A percentile compares a stretch with the other conserved stretches of the same genome.
phyloP scores from a whole-genome alignment of 208 protist species.

The Acanthamoeba healyi region DNA sequence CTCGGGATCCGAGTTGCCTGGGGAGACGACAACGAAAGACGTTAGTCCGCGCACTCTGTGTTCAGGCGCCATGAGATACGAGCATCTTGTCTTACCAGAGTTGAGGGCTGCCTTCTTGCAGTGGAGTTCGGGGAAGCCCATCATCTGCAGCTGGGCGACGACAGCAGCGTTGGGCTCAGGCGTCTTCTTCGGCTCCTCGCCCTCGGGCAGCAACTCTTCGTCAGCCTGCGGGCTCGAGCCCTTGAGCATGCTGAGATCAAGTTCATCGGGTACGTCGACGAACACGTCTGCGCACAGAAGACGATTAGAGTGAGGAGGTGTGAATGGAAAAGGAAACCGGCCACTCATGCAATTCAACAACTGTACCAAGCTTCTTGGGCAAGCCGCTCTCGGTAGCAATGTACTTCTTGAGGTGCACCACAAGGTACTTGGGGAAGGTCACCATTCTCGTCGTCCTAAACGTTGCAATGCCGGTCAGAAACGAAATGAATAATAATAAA shows the following conservation, averaged over 20 bases:
- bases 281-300: conserved; percentile 72
- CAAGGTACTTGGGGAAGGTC: conserved; percentile 84
- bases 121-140: conserved; percentile 71
- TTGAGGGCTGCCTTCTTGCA: conserved; percentile 72
- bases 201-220: conserved; percentile 83
- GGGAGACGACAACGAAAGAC: too few relatives aligned
- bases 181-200: background rate
- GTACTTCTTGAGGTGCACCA: conserved; percentile 86
- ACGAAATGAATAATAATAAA: too few relatives aligned
- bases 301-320: background rate
- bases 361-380: conserved; percentile 85
- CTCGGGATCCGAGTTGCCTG: conserved; percentile 81
- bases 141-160: conserved; percentile 71
- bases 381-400: conserved; percentile 79
- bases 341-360: background rate
- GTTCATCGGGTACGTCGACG: conserved; percentile 83
- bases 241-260: conserved; percentile 79
- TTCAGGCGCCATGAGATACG: too few relatives aligned
- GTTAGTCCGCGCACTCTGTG: too few relatives aligned
- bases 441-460: conserved; percentile 79
- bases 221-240: conserved; percentile 59
- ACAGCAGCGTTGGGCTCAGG: background rate
- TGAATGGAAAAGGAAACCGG: background rate
- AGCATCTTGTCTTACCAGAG: too few relatives aligned
- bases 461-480: too few relatives aligned